These are phyloP conservation scores for Aspergillus ibericus DNA, from an alignment of 2,329 filamentous ascomycete species.

Conservation along the genomic window DNA sequence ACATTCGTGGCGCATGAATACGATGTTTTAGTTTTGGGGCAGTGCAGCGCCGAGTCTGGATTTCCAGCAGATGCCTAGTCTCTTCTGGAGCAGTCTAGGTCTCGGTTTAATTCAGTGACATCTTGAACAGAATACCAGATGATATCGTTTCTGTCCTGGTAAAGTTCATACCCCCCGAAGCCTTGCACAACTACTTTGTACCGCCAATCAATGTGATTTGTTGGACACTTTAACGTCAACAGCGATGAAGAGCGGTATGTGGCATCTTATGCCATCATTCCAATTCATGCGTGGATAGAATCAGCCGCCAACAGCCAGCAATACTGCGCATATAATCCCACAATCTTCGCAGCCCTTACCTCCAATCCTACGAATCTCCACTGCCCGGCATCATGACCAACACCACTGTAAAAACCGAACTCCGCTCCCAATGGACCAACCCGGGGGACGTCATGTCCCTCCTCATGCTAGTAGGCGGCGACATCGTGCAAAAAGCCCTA, in stretches of 20 bases:
- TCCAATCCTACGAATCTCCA: background rate
- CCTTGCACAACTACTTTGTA: background rate
- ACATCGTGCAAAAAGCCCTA: conserved; percentile 37
- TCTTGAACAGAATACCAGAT: too few relatives aligned
- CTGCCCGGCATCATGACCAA: background rate
- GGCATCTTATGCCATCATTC: too few relatives aligned
- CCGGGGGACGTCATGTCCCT: conserved; percentile 33
- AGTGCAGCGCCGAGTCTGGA: background rate
- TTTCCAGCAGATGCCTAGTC: background rate
- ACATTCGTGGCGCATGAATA: too few relatives aligned
- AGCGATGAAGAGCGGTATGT: too few relatives aligned
- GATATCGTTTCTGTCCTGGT: too few relatives aligned
- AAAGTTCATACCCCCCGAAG: too few relatives aligned
- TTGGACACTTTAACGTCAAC: too few relatives aligned
- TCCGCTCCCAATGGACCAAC: conserved; percentile 11
- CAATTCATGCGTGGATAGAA: too few relatives aligned
- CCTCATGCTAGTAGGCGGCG: conserved; percentile 39
- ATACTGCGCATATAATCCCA: background rate
- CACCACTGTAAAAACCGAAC: background rate
- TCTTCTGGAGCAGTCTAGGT: background rate
- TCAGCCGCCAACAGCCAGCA: background rate
- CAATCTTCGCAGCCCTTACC: background rate
- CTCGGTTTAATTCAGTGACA: too few relatives aligned
- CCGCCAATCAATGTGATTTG: too few relatives aligned
- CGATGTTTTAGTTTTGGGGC: too few relatives aligned